Evolutionary conservation across 225 moss, liverwort and hornwort species (phyloP).

Genomic region (Takakia lepidozioides): DNA sequence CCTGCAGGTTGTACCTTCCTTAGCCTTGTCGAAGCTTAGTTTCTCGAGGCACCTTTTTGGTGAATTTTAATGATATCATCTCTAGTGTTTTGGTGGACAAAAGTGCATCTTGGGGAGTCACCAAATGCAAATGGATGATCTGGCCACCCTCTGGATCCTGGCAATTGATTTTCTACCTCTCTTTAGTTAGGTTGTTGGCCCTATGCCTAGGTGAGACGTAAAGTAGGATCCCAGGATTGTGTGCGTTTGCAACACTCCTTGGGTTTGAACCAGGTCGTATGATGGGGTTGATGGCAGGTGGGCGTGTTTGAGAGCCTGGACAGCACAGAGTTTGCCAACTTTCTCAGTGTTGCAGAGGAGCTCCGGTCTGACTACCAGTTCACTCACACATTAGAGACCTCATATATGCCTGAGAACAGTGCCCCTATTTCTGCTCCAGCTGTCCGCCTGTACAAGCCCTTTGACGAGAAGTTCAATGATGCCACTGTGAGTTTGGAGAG

Average conservation of each 20-base stretch:
- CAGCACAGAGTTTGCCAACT: conserved; percentile 65
- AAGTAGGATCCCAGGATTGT: background rate
- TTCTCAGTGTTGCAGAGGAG: conserved; percentile 55
- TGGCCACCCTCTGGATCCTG: no score
- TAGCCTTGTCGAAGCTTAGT: background rate
- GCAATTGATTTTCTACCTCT: no score
- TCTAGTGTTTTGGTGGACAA: no score
- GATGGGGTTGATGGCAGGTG: conserved; percentile 33
- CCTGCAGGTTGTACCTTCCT: no score
- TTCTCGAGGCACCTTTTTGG: no score
- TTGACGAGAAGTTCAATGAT: conserved; percentile 80
- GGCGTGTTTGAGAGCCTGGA: conserved; percentile 71
- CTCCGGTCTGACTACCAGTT: conserved; percentile 61
- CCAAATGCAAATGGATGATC: no score
- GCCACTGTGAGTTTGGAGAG: conserved; percentile 35
- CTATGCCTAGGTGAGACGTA: background rate
- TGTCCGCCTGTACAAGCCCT: conserved; percentile 70
- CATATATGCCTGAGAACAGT: conserved; percentile 51
- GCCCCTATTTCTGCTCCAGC: conserved; percentile 53
- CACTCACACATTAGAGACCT: conserved; percentile 51
- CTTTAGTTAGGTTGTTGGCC: background rate
- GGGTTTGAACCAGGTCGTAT: conserved; percentile 1
- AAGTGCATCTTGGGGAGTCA: no score
- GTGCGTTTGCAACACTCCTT: background rate
- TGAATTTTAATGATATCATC: no score